Evolutionary conservation across 2,329 filamentous ascomycete genomes (phyloP).

Genomic region (Pestalotiopsis fici): DNA sequence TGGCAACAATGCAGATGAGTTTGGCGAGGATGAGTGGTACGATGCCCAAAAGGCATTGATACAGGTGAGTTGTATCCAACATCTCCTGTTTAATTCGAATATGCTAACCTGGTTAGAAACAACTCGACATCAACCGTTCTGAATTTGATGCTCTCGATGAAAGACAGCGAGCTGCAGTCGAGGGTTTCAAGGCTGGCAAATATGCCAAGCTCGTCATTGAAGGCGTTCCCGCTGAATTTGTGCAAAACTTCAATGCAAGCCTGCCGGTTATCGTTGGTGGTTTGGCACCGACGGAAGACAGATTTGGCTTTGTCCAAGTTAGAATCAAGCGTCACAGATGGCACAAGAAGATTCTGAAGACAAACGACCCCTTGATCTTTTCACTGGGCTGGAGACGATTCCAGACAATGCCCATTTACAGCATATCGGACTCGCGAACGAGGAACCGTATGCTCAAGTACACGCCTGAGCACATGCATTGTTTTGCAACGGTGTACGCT

Average conservation of each 20-base stretch:
- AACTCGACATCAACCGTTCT: slow-evolving; percentile 87
- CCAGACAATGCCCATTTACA: slow-evolving; percentile 90
- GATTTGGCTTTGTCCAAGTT: slow-evolving; percentile 93
- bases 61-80: slow-evolving; percentile 80
- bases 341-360: slow-evolving; percentile 99
- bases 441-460: slow-evolving; percentile 99
- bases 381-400: slow-evolving; percentile 96
- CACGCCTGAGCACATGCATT: slow-evolving; percentile 99
- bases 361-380: slow-evolving; percentile 95
- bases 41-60: slow-evolving; percentile 93
- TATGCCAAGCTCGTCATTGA: slow-evolving; percentile 92
- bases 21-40: slow-evolving; percentile 98
- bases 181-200: slow-evolving; percentile 88
- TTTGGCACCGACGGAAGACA: slow-evolving; percentile 89
- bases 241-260: slow-evolving; percentile 76
- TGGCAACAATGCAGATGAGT: slow-evolving; percentile 68
- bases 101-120: slow-evolving; percentile 6
- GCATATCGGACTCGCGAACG: slow-evolving; percentile 89
- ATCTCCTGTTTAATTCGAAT: background rate
- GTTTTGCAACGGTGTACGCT: slow-evolving; percentile 93
- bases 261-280: slow-evolving; percentile 88
- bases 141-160: slow-evolving; percentile 91
- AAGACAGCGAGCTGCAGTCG: slow-evolving; percentile 77
- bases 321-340: slow-evolving; percentile 96
- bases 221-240: slow-evolving; percentile 88